phyloP scores from a whole-genome alignment of 371 early-diverging fungal species.

The Mucor irregularis region DNA sequence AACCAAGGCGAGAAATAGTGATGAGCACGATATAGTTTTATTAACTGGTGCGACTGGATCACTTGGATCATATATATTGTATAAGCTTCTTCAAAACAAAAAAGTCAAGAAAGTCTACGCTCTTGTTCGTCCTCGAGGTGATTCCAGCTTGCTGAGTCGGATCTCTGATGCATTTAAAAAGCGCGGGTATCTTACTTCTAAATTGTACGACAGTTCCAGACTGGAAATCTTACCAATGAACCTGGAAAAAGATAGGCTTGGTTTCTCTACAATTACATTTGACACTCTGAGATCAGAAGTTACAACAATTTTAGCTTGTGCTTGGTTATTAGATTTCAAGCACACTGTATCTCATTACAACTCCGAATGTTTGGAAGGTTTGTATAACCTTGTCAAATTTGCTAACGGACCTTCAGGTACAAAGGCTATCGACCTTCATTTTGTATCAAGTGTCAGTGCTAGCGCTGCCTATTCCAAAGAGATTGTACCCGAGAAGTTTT shows the following conservation, averaged over 20 bases:
- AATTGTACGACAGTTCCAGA: constrained; percentile 6
- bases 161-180: constrained; percentile 23
- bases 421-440: constrained; percentile 33
- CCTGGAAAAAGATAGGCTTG: constrained; percentile 18
- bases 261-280: constrained; percentile 21
- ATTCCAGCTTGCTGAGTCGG: constrained; percentile 12
- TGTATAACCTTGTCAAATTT: constrained; percentile 32
- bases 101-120: constrained; percentile 31
- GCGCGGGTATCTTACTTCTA: constrained; percentile 21
- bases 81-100: constrained; percentile 21
- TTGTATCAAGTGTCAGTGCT: constrained; percentile 32
- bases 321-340: constrained; percentile 36
- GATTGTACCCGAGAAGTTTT: constrained; percentile 28
- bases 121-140: constrained; percentile 25
- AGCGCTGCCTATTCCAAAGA: not conserved
- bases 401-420: constrained; percentile 15
- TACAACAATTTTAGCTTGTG: constrained; percentile 29
- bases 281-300: constrained; percentile 24
- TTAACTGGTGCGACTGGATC: constrained; percentile 48
- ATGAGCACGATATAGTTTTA: constrained; percentile 21
- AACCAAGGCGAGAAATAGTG: too few relatives aligned
- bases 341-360: constrained; percentile 32
- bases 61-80: constrained; percentile 38
- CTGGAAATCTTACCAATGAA: constrained; percentile 15
- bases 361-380: constrained; percentile 23